Percentiles rank a stretch among this genome's conserved stretches.
Evolutionary conservation across 225 moss, liverwort and hornwort genomes (phyloP).

Genomic region (Polytrichum commune): DNA sequence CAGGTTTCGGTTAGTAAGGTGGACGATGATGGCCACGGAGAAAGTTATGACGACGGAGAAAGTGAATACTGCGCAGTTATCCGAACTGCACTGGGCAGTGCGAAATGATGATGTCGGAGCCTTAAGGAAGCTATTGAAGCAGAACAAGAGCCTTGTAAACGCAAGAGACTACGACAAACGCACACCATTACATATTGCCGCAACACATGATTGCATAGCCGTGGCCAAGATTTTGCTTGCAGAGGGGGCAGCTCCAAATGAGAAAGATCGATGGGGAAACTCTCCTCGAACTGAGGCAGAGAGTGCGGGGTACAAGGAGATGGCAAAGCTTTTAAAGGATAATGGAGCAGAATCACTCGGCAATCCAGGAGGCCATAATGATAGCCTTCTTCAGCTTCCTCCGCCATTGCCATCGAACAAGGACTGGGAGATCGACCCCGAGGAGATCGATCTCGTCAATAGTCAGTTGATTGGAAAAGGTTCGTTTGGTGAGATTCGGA

Average conservation of each 20-base stretch:
- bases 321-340: constrained; percentile 45
- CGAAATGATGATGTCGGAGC: constrained; percentile 31
- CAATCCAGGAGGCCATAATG: constrained; percentile 38
- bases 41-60: constrained; percentile 23
- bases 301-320: constrained; percentile 31
- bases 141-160: constrained; percentile 39
- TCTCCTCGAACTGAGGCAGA: constrained; percentile 63
- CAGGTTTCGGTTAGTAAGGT: not conserved
- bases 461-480: constrained; percentile 76
- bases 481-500: constrained; percentile 90
- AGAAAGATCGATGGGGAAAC: constrained; percentile 42
- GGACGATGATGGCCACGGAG: not conserved
- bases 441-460: constrained; percentile 49
- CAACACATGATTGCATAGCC: constrained; percentile 27
- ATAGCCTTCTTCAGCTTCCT: constrained; percentile 23
- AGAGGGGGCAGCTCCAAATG: constrained; percentile 34
- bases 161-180: constrained; percentile 44
- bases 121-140: constrained; percentile 26
- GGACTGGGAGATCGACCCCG: constrained; percentile 80
- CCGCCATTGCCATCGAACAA: constrained; percentile 54
- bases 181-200: constrained; percentile 46
- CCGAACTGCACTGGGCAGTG: constrained; percentile 51
- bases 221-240: constrained; percentile 36
- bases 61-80: constrained; percentile 34
- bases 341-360: constrained; percentile 38